Base-by-base conservation (phyloP, 148 eudicot species). In the Dysphania ambrosioides region DNA sequence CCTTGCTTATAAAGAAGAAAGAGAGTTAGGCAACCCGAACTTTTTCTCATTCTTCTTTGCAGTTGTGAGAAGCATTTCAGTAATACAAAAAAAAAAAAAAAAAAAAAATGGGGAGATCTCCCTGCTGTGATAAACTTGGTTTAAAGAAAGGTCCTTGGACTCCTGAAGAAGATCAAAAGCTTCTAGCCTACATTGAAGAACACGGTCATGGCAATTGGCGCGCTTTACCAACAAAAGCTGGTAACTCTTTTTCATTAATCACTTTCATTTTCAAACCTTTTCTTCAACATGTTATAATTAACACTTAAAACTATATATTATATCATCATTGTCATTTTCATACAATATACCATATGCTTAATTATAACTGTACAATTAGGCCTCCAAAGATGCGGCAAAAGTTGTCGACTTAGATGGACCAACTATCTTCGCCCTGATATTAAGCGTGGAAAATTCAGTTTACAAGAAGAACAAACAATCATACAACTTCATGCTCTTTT, bases 151-250 rank as follows among this genome's bases (percentile, higher is more conserved):
- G 98, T 0, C 98, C 98, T 9, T 94, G 98, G 98, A 93, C 98
- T 9, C 97, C 97, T 51, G 98, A 93, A 75, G 98, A 93, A 87
- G 98, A 93, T 79, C 95, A 91, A 63, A 94, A 89, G 79, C 97
- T 94, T 73, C 77, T 94, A 35, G 98, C 96, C 75, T 84, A 86
- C 70, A 91, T 94, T 62, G 93, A 94, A 55, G 89, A 91, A 83
- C 90, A 91, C 24, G 97, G 98, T 38, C 98, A 94, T 82, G 98
- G 98, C 12, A 94, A 95, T 87, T 94, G 98, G 98, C 84, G 98
- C 3, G 97, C 98, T 49, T 74, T 94, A 44, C 98, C 98, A 26
- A 42, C 85, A 1, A 87, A 85, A 83, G 98, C 98, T 44, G 98
- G 98, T 93, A 40, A 51, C 47, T 66, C 26, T 51, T 35, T 1